These are phyloP conservation scores for Thecamonas trahens DNA, from an alignment of 78 protist species.

Conservation along the genomic window DNA sequence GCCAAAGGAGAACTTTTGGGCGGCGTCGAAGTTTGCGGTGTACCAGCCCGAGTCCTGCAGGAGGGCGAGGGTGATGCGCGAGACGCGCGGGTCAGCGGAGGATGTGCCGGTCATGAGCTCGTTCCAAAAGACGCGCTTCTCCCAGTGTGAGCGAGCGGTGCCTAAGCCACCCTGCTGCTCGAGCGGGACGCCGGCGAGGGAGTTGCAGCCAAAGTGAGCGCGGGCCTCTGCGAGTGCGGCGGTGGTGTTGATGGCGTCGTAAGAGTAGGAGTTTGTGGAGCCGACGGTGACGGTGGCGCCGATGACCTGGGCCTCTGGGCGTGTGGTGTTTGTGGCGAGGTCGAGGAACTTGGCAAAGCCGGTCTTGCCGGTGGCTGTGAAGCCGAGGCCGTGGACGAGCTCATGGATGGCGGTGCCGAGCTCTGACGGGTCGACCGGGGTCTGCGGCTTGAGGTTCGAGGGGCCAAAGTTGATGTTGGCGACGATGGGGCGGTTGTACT, in stretches of 20 bases:
- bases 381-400: slow-evolving; percentile 21
- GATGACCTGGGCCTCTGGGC: background rate
- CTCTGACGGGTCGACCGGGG: background rate
- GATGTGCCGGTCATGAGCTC: slow-evolving; percentile 6
- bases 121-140: background rate
- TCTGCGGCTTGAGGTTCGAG: background rate
- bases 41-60: background rate
- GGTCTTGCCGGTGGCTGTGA: background rate
- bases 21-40: background rate
- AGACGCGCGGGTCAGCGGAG: background rate
- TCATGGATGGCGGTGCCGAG: slow-evolving; percentile 5
- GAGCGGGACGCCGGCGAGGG: background rate
- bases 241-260: background rate
- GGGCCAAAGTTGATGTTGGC: slow-evolving; percentile 18
- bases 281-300: background rate
- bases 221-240: background rate
- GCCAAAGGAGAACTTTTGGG: background rate
- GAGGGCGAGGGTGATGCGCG: background rate
- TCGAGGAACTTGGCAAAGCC: background rate
- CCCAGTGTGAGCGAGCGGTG: slow-evolving; percentile 24
- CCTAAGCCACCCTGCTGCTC: slow-evolving; percentile 21
- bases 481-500: background rate
- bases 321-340: background rate
- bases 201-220: slow-evolving; percentile 3
- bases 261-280: background rate